Conservation (phyloP, 2,329 filamentous ascomycete genomes). For the Neonectria neomacrospora region DNA sequence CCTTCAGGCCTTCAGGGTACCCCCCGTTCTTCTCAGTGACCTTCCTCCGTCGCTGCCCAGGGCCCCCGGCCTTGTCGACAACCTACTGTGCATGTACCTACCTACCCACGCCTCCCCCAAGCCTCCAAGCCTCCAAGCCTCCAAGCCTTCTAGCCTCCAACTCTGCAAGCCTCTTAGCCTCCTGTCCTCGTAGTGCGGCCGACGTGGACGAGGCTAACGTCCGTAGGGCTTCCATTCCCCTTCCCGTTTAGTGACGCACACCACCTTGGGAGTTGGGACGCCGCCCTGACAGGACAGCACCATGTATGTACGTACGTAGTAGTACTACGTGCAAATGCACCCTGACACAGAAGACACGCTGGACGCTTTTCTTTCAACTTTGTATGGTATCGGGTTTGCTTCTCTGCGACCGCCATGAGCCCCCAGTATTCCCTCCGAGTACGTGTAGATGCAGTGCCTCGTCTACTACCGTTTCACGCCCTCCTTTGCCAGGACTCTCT, state of each 20-base stretch:
- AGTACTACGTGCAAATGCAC: too few species aligned
- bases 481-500: not conserved
- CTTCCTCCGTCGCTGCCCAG: slow-evolving; percentile 16
- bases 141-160: slow-evolving; percentile 1
- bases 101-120: not conserved
- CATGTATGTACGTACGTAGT: too few species aligned
- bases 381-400: slow-evolving; percentile 19
- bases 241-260: slow-evolving; percentile 22
- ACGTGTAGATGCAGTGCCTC: slow-evolving; percentile 17
- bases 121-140: not conserved
- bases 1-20: too few species aligned
- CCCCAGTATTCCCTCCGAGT: not conserved
- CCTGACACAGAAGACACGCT: not conserved
- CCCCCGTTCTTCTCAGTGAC: slow-evolving; percentile 5
- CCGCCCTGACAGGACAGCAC: slow-evolving; percentile 7
- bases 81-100: too few species aligned
- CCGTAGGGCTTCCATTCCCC: slow-evolving; percentile 21
- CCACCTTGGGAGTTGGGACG: slow-evolving; percentile 2
- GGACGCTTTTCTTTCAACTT: slow-evolving; percentile 5
- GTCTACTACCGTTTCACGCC: not conserved
- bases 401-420: slow-evolving; percentile 4
- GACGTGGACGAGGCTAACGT: slow-evolving; percentile 26
- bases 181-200: slow-evolving; percentile 8
- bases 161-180: slow-evolving; percentile 1
- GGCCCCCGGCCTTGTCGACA: slow-evolving; percentile 12